Evolutionary conservation across 441 rosid species (phyloP).

Genomic region (Aleurites moluccanus): DNA sequence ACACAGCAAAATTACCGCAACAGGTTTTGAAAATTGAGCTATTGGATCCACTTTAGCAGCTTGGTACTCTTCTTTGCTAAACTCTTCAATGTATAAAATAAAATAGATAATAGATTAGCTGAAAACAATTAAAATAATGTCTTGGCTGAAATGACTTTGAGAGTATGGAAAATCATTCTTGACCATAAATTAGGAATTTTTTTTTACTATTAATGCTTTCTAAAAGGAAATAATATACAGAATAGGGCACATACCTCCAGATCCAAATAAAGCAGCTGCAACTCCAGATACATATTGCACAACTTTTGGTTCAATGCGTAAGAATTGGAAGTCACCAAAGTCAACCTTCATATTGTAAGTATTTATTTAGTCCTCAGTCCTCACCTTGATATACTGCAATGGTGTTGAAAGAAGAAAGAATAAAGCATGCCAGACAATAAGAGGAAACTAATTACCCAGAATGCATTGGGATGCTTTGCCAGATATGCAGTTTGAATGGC

Average conservation of each 20-base stretch:
- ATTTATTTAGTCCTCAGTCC: constrained; percentile 25
- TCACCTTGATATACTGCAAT: constrained; percentile 9
- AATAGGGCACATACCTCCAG: constrained; percentile 62
- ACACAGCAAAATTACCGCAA: constrained; percentile 47
- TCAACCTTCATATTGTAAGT: constrained; percentile 60
- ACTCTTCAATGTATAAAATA: constrained; percentile 45
- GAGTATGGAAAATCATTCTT: constrained; percentile 14
- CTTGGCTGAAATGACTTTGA: constrained; percentile 7
- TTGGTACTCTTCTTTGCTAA: constrained; percentile 63
- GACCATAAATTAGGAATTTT: not conserved
- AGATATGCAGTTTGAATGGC: constrained; percentile 69
- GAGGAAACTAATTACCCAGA: constrained; percentile 61
- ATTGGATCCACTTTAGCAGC: constrained; percentile 77
- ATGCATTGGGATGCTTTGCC: constrained; percentile 87
- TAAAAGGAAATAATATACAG: not conserved
- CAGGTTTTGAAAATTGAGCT: constrained; percentile 80
- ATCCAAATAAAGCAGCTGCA: constrained; percentile 85
- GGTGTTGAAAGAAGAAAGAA: not conserved
- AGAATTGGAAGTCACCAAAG: constrained; percentile 85
- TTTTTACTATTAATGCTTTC: not conserved
- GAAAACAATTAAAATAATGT: constrained; percentile 1
- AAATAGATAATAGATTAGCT: constrained; percentile 11
- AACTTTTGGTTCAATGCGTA: constrained; percentile 70
- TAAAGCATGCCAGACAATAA: not conserved
- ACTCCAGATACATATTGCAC: constrained; percentile 84